Evolutionary conservation across 2,329 filamentous ascomycete species (phyloP).

Genomic region (Endothia cerciana): DNA sequence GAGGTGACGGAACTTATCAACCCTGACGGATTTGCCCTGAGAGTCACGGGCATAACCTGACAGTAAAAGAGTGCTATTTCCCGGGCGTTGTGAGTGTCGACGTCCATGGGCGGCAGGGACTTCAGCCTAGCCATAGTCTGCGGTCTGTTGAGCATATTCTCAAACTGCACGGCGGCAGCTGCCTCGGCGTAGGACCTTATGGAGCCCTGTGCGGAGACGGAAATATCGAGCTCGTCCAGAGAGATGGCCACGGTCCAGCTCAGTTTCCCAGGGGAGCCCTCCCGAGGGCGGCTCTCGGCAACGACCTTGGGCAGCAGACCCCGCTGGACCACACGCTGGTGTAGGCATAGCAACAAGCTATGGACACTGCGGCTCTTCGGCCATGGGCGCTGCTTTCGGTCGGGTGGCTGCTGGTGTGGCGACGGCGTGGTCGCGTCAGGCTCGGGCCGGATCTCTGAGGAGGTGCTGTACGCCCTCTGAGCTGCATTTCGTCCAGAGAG

Average conservation of each 20-base stretch:
- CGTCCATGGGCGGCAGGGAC: background rate
- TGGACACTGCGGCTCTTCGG: background rate
- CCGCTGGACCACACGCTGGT: background rate
- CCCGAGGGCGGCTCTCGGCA: background rate
- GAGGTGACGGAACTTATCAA: background rate
- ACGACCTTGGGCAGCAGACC: constrained; percentile 16
- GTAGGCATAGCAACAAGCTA: background rate
- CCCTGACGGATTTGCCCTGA: background rate
- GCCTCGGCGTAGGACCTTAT: constrained; percentile 5
- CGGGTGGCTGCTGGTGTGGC: background rate
- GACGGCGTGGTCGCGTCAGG: background rate
- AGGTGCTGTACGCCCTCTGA: background rate
- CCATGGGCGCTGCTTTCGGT: background rate
- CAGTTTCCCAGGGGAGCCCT: background rate
- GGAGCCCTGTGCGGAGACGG: constrained; percentile 2
- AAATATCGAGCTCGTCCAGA: constrained; percentile 12
- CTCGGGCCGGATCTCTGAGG: background rate
- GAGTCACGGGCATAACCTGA: constrained; percentile 1
- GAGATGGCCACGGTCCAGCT: constrained; percentile 12
- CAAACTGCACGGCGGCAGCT: constrained; percentile 14
- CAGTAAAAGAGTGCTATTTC: constrained; percentile 12
- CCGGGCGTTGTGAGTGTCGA: background rate
- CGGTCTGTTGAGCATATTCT: constrained; percentile 5
- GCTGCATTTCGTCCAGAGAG: background rate
- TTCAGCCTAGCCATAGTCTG: background rate